phyloP scores from a whole-genome alignment of 1,139 yeast genomes.

The Candida sojae region DNA sequence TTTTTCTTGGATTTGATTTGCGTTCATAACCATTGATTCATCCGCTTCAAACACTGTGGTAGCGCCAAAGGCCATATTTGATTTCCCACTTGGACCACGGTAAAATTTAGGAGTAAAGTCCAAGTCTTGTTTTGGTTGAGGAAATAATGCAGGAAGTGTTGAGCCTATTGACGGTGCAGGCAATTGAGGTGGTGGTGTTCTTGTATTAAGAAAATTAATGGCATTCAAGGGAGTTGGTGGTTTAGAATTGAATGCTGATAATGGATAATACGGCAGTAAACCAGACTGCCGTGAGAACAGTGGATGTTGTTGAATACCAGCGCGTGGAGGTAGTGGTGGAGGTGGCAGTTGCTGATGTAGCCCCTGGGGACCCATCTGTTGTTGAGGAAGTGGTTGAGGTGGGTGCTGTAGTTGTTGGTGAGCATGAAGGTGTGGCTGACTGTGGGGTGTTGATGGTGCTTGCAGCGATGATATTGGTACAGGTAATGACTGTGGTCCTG shows the following conservation, averaged over 20 bases:
- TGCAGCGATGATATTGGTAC: not conserved
- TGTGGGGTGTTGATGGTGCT: slow-evolving; percentile 1
- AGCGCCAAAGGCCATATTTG: slow-evolving; percentile 8
- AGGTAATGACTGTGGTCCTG: not conserved
- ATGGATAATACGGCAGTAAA: not conserved
- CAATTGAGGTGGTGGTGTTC: slow-evolving; percentile 5
- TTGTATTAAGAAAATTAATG: not conserved
- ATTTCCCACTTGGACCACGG: slow-evolving; percentile 7
- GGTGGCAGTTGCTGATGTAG: not conserved
- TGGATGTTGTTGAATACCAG: not conserved
- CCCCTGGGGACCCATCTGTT: not conserved
- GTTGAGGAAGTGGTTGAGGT: not conserved
- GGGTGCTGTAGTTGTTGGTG: slow-evolving; percentile 1
- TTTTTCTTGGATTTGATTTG: slow-evolving; percentile 1
- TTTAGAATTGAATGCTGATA: not conserved
- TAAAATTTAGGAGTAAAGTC: slow-evolving; percentile 9
- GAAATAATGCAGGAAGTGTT: slow-evolving; percentile 3
- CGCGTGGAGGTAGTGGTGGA: not conserved
- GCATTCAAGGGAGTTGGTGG: not conserved
- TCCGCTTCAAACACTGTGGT: slow-evolving; percentile 10
- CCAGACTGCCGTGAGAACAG: not conserved
- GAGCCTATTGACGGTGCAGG: slow-evolving; percentile 1
- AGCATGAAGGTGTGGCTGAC: not conserved
- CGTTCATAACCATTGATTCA: slow-evolving; percentile 10
- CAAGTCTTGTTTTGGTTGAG: slow-evolving; percentile 6